A percentile compares a stretch with the other conserved stretches of the same genome.
Evolutionary conservation across 345 rosid species (phyloP).

Genomic region (Aquilaria yunnanensis): DNA sequence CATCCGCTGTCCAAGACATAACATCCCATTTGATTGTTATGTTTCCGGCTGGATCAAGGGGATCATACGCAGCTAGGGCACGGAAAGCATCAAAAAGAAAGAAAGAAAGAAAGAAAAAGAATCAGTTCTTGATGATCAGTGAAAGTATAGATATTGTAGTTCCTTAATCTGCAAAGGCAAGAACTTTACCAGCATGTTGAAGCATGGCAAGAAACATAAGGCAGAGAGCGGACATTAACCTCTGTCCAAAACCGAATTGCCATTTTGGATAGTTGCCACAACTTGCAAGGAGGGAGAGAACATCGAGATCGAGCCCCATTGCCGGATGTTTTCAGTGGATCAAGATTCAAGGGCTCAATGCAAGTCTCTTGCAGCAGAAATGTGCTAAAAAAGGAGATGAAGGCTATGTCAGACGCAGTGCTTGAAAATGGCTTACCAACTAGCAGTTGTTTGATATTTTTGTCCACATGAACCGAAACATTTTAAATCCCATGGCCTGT

Average conservation of each 20-base stretch:
- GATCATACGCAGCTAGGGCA: conserved; percentile 55
- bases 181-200: conserved; percentile 31
- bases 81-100: conserved; percentile 7
- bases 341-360: conserved; percentile 9
- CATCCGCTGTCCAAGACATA: conserved; percentile 67
- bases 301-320: conserved; percentile 18
- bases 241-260: conserved; percentile 13
- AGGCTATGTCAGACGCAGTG: conserved; percentile 5
- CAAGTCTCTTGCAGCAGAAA: background rate
- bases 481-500: conserved; percentile 7
- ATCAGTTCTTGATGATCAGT: conserved; percentile 7
- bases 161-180: conserved; percentile 7
- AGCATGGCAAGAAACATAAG: conserved; percentile 23
- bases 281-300: background rate
- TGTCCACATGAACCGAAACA: background rate
- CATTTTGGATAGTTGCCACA: conserved; percentile 2
- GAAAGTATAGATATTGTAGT: conserved; percentile 7
- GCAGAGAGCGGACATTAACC: conserved; percentile 18
- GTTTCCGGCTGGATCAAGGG: conserved; percentile 71
- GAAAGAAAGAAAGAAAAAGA: background rate
- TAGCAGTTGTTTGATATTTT: conserved; percentile 30
- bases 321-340: conserved; percentile 7
- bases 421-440: conserved; percentile 37
- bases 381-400: conserved; percentile 17
- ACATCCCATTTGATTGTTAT: conserved; percentile 81